Evolutionary conservation across 1,284 basidiomycete species (phyloP), one percentile per base, ranked within the genome.

Genomic region (Limonomyces culmigenus): DNA sequence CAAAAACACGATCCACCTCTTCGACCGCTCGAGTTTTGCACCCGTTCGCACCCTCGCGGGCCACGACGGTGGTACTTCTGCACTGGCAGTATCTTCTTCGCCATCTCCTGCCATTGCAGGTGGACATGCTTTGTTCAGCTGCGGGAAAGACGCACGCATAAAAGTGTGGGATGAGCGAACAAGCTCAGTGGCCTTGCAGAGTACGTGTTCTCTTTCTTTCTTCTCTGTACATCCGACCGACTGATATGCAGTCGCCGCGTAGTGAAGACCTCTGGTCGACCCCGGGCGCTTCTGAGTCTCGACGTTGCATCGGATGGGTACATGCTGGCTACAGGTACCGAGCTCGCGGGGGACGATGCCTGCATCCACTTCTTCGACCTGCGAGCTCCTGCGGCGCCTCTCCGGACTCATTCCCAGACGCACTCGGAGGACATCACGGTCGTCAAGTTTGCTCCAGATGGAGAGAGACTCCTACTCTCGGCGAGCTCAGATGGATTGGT

Each of bases 381-480:
- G 19, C 63, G 71, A 17, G 60, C 57, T 36, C 63, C 68, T 4
- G 55, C 48, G 3, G 59, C 62, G n/a, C 68, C 62, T 14, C 44
- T 67, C 13, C 62, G 65, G 27, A 51, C 53, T 27, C 70, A 74
- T 47, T 57, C 62, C 2, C 77, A 70, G 11, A 81, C 77, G 0
- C 79, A 85, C 49, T 81, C 81, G 4, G 78, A 87, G 51, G 79
- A 86, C 48, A 64, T 84, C 36, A 84, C 81, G 1, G 59, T 64
- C 3, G 47, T 85, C 3, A 67, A 70, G 19, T 83, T 83, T 41
- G 52, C 27, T 15, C 50, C 43, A 45, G 29, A 17, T 18, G 20
- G 19, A 5, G 27, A 44, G 20, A 61, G 54, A 36, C 46, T 66
- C 30, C 52, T 81, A 13, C 62, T 86, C 4, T 79, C 80, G 4